Base-by-base conservation (phyloP, 495 filamentous ascomycete genomes). In the Podospora sp. region DNA sequence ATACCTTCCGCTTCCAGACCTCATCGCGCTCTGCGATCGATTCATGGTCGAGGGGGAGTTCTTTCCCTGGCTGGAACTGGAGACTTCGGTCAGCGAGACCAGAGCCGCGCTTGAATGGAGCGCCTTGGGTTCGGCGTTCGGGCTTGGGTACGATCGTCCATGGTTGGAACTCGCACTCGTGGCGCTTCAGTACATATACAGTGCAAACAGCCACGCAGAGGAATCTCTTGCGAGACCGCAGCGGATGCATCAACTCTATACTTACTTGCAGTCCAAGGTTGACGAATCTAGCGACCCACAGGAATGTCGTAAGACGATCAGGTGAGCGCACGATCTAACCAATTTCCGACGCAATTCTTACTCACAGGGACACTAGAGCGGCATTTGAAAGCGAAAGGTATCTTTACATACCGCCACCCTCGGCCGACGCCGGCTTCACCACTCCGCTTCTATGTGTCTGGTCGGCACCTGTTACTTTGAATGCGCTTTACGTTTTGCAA, bases 361-460 rank as follows among this genome's bases (percentile, higher is more conserved):
- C 63, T 74, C 61, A 70, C 53, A n/a, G 33, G 21, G 40, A 8
- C 35, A 62, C 26, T 71, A 77, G 76, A 35, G 21, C 62, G 0
- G 40, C 14, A 11, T 80, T 79, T 68, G 64, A 55, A 21, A 21
- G 52, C 52, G 11, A 22, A 55, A 21, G 7, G 22, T 55, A 55
- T 55, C 11, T 55, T 55, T 55, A 55, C 20, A 22, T 55, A 7
- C 52, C 52, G 9, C 9, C 52, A 9, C 9, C 20, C 7, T 55
- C 52, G 20, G 22, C 20, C 20, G 11, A 55, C 11, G 9, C 12
- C 22, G 52, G 52, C 52, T 55, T 55, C 22, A 22, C 20, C 52
- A 22, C 7, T 7, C 20, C 20, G 9, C 9, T 12, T 55, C 11
- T 22, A 7, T 29, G 56, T 11, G 25, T 59, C 56, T 59, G 56